Conservation (phyloP, 2,329 filamentous ascomycete species). For the Pseudocercospora musae region DNA sequence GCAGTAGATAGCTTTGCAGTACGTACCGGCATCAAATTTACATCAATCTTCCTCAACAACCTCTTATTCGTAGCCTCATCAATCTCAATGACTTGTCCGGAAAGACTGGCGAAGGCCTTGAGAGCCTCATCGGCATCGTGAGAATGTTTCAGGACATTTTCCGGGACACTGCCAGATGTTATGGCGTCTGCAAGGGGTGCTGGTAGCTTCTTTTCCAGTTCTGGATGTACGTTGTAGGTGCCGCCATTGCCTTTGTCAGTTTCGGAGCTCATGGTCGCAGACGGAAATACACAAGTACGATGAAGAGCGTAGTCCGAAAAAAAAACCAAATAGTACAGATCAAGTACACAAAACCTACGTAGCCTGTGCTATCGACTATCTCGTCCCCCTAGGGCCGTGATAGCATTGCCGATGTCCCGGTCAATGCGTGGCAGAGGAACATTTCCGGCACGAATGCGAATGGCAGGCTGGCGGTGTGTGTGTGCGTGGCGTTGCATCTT, state of each 20-base stretch:
- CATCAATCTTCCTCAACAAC: slow-evolving; percentile 61
- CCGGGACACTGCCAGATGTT: slow-evolving; percentile 28
- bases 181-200: slow-evolving; percentile 28
- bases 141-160: slow-evolving; percentile 49
- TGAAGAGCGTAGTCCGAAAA: neutral
- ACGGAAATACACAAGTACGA: neutral
- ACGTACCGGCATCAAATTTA: slow-evolving; percentile 54
- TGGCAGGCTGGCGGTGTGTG: too few species aligned
- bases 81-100: slow-evolving; percentile 52
- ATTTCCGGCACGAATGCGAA: neutral
- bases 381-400: neutral
- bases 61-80: slow-evolving; percentile 57
- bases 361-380: neutral
- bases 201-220: slow-evolving; percentile 28
- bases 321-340: neutral
- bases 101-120: slow-evolving; percentile 51
- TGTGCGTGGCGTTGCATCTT: neutral
- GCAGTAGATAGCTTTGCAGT: neutral
- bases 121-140: slow-evolving; percentile 60
- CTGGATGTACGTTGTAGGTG: slow-evolving; percentile 16
- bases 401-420: neutral
- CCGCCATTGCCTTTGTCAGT: neutral
- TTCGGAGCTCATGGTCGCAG: neutral
- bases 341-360: neutral
- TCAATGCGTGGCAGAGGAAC: neutral